These are phyloP conservation scores for Brassica hybrid DNA, from an alignment of 441 rosid genomes.

Conservation along the genomic window DNA sequence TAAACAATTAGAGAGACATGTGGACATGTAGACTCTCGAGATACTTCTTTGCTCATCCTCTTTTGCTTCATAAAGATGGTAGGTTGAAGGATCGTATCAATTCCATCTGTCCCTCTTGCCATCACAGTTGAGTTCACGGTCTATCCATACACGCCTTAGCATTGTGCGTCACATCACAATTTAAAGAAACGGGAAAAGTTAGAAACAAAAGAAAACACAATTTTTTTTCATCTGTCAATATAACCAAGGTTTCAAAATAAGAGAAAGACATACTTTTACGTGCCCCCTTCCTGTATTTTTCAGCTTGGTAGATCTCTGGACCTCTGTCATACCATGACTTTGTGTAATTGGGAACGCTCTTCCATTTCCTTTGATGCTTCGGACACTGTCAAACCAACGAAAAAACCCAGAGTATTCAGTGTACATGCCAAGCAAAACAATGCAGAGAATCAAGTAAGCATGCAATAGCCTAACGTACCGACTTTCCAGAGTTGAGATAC, in stretches of 20 bases:
- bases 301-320: neutral
- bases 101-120: constrained; percentile 88
- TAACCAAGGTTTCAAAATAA: neutral
- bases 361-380: constrained; percentile 98
- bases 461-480: neutral
- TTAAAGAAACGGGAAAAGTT: constrained; percentile 31
- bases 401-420: neutral
- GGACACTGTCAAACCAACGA: constrained; percentile 46
- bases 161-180: constrained; percentile 88
- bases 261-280: constrained; percentile 56
- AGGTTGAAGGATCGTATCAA: constrained; percentile 73
- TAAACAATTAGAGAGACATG: neutral
- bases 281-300: neutral
- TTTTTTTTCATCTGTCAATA: neutral
- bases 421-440: neutral
- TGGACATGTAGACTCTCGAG: constrained; percentile 48
- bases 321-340: constrained; percentile 93
- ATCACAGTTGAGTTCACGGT: constrained; percentile 84
- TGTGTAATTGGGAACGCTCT: constrained; percentile 83
- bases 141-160: constrained; percentile 75
- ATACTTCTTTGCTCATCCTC: constrained; percentile 75
- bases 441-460: neutral
- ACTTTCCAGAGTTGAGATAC: neutral
- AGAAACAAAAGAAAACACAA: neutral
- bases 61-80: constrained; percentile 75